Conservation (phyloP, 78 protist species). For the Tieghemostelium lacteum region DNA sequence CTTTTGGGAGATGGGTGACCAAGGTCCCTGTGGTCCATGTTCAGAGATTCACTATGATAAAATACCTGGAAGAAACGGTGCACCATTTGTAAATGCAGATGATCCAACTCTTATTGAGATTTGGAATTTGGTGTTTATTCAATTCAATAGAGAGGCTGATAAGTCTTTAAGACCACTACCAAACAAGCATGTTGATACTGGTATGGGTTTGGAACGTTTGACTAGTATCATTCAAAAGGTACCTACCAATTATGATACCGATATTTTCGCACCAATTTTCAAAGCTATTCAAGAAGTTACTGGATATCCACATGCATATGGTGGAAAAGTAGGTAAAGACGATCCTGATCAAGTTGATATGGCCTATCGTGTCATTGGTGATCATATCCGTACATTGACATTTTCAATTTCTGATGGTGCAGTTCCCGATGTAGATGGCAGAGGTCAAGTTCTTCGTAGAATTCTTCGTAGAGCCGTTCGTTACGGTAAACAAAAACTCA, state of each 20-base stretch:
- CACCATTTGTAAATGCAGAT: constrained; percentile 94
- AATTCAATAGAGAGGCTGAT: constrained; percentile 90
- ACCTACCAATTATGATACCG: constrained; percentile 98
- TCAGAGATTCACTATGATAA: constrained; percentile 98
- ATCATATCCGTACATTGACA: constrained; percentile 97
- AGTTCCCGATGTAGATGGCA: constrained; percentile 87
- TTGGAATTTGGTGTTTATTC: constrained; percentile 99
- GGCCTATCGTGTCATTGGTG: constrained; percentile 99
- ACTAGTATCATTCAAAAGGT: constrained; percentile 94
- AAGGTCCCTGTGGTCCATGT: constrained; percentile 99
- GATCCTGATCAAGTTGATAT: constrained; percentile 92
- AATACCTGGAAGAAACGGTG: constrained; percentile 92
- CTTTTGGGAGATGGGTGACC: constrained; percentile 99
- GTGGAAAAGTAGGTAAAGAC: constrained; percentile 90
- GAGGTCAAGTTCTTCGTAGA: constrained; percentile 97
- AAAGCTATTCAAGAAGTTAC: constrained; percentile 87
- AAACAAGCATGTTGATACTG: constrained; percentile 96
- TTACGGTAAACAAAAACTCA: constrained; percentile 92
- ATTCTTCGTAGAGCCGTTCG: constrained; percentile 97
- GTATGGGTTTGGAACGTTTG: constrained; percentile 98
- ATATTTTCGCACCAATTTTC: constrained; percentile 94
- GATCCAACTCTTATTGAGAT: constrained; percentile 98
- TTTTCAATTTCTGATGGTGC: constrained; percentile 98
- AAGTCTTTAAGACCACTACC: constrained; percentile 90
- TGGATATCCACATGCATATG: constrained; percentile 83